These are phyloP conservation scores for Apiospora rasikravindrae DNA, from an alignment of 2,329 filamentous ascomycete species.

Conservation along the genomic window DNA sequence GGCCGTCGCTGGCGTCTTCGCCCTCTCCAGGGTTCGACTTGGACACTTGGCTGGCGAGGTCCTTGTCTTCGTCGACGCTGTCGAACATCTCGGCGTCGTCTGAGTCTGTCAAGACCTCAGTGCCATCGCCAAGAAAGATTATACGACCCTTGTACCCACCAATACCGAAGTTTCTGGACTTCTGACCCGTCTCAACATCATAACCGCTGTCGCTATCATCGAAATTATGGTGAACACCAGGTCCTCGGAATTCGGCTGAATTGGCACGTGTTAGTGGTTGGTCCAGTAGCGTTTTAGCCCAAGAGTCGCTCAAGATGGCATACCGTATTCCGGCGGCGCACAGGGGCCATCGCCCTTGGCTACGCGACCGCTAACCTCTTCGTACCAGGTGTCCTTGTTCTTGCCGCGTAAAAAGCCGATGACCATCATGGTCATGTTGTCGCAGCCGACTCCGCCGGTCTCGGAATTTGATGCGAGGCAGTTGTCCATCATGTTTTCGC, in stretches of 20 bases:
- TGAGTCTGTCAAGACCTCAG: slow-evolving; percentile 86
- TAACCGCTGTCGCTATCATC: slow-evolving; percentile 81
- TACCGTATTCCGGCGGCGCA: slow-evolving; percentile 99
- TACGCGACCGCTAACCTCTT: slow-evolving; percentile 91
- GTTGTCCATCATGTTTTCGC: slow-evolving; percentile 99
- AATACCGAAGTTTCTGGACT: slow-evolving; percentile 65
- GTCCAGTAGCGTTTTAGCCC: slow-evolving; percentile 35
- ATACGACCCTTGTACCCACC: slow-evolving; percentile 82
- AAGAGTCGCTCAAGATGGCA: slow-evolving; percentile 52
- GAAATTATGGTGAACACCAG: slow-evolving; percentile 81
- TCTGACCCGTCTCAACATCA: slow-evolving; percentile 74
- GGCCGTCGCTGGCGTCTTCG: slow-evolving; percentile 35
- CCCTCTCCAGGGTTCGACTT: slow-evolving; percentile 54
- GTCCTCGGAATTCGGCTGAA: slow-evolving; percentile 83
- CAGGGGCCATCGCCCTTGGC: slow-evolving; percentile 97
- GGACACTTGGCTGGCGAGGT: slow-evolving; percentile 81
- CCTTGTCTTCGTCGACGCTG: slow-evolving; percentile 82
- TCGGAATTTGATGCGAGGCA: slow-evolving; percentile 97
- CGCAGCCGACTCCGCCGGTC: slow-evolving; percentile 95
- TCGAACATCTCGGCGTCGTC: slow-evolving; percentile 95
- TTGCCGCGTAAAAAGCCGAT: slow-evolving; percentile 89
- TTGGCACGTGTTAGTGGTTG: slow-evolving; percentile 36
- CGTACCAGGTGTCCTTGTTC: slow-evolving; percentile 98
- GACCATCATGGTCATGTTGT: slow-evolving; percentile 99
- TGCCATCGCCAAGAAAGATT: slow-evolving; percentile 94